Percentiles rank a stretch among this genome's conserved stretches.
These are phyloP conservation scores for Picea abies DNA, from an alignment of 83 land plant species.

Conservation along the genomic window DNA sequence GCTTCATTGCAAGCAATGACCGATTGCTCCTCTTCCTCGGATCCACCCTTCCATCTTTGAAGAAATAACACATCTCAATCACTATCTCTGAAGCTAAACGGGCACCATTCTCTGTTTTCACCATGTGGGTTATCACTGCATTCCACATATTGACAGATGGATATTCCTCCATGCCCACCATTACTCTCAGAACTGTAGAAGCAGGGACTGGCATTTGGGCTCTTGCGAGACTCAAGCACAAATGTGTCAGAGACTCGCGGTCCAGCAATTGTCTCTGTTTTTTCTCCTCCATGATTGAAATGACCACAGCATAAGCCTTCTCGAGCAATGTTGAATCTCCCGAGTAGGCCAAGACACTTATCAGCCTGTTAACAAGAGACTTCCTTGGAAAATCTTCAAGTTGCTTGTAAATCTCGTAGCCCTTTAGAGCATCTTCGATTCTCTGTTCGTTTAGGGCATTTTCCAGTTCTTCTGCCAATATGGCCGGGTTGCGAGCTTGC, in stretches of 20 bases:
- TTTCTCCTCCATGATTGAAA: conserved; percentile 29
- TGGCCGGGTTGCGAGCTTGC: conserved; percentile 59
- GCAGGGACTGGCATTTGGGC: conserved; percentile 46
- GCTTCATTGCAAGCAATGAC: conserved; percentile 71
- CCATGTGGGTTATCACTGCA: conserved; percentile 57
- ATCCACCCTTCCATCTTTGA: conserved; percentile 64
- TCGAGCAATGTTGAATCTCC: conserved; percentile 40
- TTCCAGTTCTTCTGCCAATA: conserved; percentile 33
- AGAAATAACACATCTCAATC: conserved; percentile 60
- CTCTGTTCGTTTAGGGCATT: conserved; percentile 23
- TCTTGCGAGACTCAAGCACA: conserved; percentile 50
- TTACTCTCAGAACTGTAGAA: conserved; percentile 47
- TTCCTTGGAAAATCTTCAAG: conserved; percentile 63
- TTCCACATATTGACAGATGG: conserved; percentile 60
- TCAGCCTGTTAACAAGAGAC: conserved; percentile 49
- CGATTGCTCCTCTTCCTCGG: conserved; percentile 63
- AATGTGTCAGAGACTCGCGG: conserved; percentile 35
- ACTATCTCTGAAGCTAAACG: conserved; percentile 61
- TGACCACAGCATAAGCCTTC: conserved; percentile 45
- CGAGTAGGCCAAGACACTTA: conserved; percentile 35
- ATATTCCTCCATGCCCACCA: conserved; percentile 43
- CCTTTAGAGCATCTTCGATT: not conserved
- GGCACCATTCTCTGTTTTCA: conserved; percentile 39
- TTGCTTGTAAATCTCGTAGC: conserved; percentile 34
- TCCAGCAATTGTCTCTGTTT: conserved; percentile 38